Conservation (phyloP, 2,329 filamentous ascomycete species). For the Alternaria atra region DNA sequence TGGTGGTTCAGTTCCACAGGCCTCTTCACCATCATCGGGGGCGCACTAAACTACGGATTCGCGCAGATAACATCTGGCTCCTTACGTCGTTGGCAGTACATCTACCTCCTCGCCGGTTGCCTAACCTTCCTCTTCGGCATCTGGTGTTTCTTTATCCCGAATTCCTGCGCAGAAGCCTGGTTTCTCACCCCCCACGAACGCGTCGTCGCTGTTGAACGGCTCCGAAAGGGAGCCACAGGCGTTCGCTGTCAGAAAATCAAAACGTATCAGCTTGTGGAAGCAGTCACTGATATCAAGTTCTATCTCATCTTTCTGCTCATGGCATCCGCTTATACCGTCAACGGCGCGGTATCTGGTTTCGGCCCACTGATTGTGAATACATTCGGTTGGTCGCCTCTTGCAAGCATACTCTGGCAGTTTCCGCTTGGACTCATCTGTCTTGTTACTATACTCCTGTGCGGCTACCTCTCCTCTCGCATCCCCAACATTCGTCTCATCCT, state of each 20-base stretch:
- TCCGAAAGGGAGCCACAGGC: conserved; percentile 60
- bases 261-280: conserved; percentile 60
- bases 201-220: conserved; percentile 60
- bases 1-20: conserved; percentile 71
- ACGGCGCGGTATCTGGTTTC: conserved; percentile 55
- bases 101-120: conserved; percentile 69
- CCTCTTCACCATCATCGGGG: conserved; percentile 46
- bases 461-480: conserved; percentile 68
- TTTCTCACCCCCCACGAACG: conserved; percentile 71
- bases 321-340: conserved; percentile 66
- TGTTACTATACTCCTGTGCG: conserved; percentile 71
- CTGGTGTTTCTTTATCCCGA: conserved; percentile 73
- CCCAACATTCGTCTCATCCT: conserved; percentile 72
- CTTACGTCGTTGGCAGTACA: conserved; percentile 69
- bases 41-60: conserved; percentile 49
- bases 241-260: conserved; percentile 63
- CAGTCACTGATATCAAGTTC: conserved; percentile 57
- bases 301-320: conserved; percentile 53
- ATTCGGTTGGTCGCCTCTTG: conserved; percentile 54
- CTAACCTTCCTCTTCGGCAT: conserved; percentile 69
- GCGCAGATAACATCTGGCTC: conserved; percentile 47
- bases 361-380: conserved; percentile 51
- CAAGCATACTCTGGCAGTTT: conserved; percentile 68
- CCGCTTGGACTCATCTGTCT: conserved; percentile 75
- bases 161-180: conserved; percentile 73